Evolutionary conservation across 2,329 filamentous ascomycete genomes (phyloP), one percentile per base, ranked within the genome.

Genomic region (Penicillium sp.): DNA sequence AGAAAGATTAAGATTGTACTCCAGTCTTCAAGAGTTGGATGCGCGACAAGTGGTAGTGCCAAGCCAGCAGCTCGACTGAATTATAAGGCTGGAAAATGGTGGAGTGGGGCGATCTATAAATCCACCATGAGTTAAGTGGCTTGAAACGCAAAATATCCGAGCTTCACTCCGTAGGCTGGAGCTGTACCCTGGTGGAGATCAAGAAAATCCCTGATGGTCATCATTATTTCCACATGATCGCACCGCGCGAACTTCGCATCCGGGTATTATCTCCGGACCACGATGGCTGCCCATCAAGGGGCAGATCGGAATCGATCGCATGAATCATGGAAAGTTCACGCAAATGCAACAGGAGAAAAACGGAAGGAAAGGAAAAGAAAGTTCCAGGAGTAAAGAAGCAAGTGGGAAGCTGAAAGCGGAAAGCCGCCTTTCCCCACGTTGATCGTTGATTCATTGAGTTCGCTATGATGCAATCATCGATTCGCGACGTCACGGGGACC

Each of bases 401-500:
- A 23, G 25, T 33, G 27, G 27, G n/a, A 31, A 26, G 46, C 25
- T 33, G 48, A 50, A 50, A 26, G 35, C 48, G 48, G 48, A 50
- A 23, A 29, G 48, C 21, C 29, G 23, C 19, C 23, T 14, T 37
- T 27, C 48, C 48, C 48, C 48, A 37, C 48, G 48, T 50, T 50
- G 19, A 44, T 61, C 61, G 54, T 61, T 63, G 59, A 63, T 63
- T 63, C 61, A 63, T 63, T 55, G 54, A 63, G 59, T 47, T 51
- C 50, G 29, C 42, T 25, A 67, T 67, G 64, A 67, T 67, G 64
- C 63, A 67, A 67, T 67, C 61, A 51, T 57, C 50, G 61, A 56
- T 64, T 66, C 65, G 64, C 61, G 61, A 69, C 69, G 67, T 72
- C 70, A 73, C 66, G 57, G 59, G 60, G 57, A 51, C 51, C 53